These are phyloP conservation scores for Lentinula detonsa DNA, from an alignment of 768 basidiomycete species.

Conservation along the genomic window DNA sequence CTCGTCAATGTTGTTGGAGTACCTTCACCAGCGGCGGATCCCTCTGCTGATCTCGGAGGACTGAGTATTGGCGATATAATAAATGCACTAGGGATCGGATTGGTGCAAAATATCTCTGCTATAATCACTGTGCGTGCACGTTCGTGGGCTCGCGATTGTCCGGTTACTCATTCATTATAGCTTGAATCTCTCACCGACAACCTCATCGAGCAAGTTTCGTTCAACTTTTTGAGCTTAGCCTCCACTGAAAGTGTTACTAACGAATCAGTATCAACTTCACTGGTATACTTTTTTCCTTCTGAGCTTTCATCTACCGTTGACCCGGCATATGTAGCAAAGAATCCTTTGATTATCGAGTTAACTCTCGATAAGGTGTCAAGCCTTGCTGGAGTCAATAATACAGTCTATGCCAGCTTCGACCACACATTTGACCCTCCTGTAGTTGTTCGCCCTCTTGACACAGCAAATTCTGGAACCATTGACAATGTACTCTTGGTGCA, in stretches of 20 bases:
- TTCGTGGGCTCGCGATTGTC: too few species aligned
- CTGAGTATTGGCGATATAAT: constrained; percentile 31
- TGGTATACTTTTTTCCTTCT: constrained; percentile 15
- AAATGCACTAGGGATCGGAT: constrained; percentile 29
- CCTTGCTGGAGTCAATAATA: constrained; percentile 44
- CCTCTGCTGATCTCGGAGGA: constrained; percentile 13
- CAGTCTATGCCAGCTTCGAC: constrained; percentile 52
- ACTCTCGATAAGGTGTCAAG: constrained; percentile 36
- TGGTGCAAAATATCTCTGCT: constrained; percentile 33
- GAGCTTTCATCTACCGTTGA: background rate
- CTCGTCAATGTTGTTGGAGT: constrained; percentile 19
- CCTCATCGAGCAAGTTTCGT: constrained; percentile 24
- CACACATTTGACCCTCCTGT: constrained; percentile 49
- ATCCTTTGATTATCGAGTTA: constrained; percentile 39
- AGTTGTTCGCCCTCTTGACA: constrained; percentile 41
- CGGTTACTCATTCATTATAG: constrained; percentile 14
- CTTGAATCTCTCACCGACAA: constrained; percentile 30
- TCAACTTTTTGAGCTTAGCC: background rate
- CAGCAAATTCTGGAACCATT: constrained; percentile 54
- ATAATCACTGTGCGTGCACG: constrained; percentile 27
- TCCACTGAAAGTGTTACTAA: background rate
- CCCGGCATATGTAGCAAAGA: constrained; percentile 23
- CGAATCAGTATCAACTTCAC: constrained; percentile 28
- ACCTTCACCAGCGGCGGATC: background rate
- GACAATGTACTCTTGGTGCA: constrained; percentile 49